A percentile compares a stretch with the other conserved stretches of the same genome.
Evolutionary conservation across 257 asterid species (phyloP).

Genomic region (Cinchona pubescens): DNA sequence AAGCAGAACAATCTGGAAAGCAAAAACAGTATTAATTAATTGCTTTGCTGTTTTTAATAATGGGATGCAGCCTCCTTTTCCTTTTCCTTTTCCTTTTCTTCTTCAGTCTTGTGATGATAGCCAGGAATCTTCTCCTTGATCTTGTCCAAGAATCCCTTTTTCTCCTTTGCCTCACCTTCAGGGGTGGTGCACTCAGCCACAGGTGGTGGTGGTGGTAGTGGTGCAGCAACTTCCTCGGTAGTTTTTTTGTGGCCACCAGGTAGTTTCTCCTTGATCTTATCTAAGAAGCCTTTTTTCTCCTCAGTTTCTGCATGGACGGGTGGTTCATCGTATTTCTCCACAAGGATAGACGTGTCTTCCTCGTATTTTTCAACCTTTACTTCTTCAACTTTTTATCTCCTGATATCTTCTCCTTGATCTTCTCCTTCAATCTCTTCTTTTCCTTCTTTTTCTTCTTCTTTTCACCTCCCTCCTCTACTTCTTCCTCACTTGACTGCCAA

Average conservation of each 20-base stretch:
- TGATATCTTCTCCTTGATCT: constrained; percentile 47
- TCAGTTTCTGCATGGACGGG: constrained; percentile 19
- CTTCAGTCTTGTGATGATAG: constrained; percentile 62
- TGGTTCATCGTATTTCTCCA: constrained; percentile 51
- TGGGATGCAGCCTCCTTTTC: constrained; percentile 34
- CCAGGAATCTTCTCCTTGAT: constrained; percentile 95
- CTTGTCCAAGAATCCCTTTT: constrained; percentile 84
- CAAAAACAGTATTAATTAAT: constrained; percentile 15
- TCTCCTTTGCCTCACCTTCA: constrained; percentile 53
- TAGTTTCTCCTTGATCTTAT: constrained; percentile 72
- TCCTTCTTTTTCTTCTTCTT: constrained; percentile 65
- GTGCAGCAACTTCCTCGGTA: constrained; percentile 41
- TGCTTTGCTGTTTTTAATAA: constrained; percentile 14
- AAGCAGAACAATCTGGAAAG: constrained; percentile 22
- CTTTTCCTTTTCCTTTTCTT: constrained; percentile 44
- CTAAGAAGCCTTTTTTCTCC: constrained; percentile 77
- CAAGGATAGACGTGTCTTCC: constrained; percentile 42
- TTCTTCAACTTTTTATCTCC: constrained; percentile 47
- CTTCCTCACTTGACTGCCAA: constrained; percentile 80
- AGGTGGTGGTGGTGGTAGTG: constrained; percentile 27
- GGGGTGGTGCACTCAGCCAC: constrained; percentile 24
- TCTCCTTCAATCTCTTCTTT: constrained; percentile 69
- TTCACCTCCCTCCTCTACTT: constrained; percentile 53
- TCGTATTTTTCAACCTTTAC: constrained; percentile 18
- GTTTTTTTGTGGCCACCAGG: constrained; percentile 62